phyloP scores from a whole-genome alignment of 164 flowering plant species.

The Aristolochia fimbriata region DNA sequence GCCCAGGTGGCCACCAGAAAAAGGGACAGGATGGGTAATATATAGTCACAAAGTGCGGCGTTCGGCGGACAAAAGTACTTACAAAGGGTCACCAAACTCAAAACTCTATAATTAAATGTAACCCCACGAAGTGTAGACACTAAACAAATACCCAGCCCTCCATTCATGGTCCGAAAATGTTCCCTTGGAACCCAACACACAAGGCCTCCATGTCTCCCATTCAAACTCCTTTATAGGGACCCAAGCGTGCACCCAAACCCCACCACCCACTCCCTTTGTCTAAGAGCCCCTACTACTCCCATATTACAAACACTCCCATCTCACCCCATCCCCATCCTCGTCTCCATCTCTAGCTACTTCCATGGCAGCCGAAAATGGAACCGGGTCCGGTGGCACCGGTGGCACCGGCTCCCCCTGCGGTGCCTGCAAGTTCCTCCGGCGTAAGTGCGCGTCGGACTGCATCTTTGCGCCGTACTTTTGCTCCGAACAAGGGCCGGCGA shows the following conservation, averaged over 20 bases:
- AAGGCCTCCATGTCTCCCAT: constrained; percentile 42
- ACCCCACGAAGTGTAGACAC: constrained; percentile 10
- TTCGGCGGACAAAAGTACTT: constrained; percentile 55
- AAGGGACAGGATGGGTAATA: constrained; percentile 10
- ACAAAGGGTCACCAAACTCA: not conserved
- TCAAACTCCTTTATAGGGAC: constrained; percentile 23
- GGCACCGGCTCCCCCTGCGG: constrained; percentile 85
- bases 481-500: constrained; percentile 83
- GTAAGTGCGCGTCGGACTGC: constrained; percentile 86
- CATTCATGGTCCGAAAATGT: constrained; percentile 44
- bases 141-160: not conserved
- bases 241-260: constrained; percentile 11
- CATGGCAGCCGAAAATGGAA: not conserved
- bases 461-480: constrained; percentile 92
- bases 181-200: constrained; percentile 60
- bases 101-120: constrained; percentile 4
- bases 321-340: constrained; percentile 1
- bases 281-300: not conserved
- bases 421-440: constrained; percentile 90
- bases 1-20: no score
- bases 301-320: not conserved
- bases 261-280: constrained; percentile 1
- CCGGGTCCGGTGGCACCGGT: constrained; percentile 21
- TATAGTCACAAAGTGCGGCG: constrained; percentile 78
- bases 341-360: constrained; percentile 1